These are phyloP conservation scores for Phellopilus nigrolimitatus DNA, from an alignment of 1,284 basidiomycete species.

Conservation along the genomic window DNA sequence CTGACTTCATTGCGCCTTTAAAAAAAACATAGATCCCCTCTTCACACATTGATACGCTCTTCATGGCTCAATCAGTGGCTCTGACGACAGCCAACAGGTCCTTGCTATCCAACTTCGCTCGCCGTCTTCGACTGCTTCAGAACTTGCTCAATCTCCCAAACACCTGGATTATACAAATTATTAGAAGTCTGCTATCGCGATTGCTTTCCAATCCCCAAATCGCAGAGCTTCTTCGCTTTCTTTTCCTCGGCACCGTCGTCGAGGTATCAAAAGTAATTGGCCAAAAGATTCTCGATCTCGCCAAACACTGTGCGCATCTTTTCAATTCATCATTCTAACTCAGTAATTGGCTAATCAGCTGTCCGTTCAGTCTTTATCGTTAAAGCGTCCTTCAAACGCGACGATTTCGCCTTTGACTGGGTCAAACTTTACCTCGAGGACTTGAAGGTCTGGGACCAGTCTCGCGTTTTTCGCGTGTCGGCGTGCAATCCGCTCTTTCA, in stretches of 20 bases:
- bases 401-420: conserved; percentile 19
- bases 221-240: conserved; percentile 14
- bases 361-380: conserved; percentile 14
- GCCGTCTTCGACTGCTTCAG: too few relatives aligned
- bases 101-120: too few relatives aligned
- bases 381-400: conserved; percentile 13
- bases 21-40: too few relatives aligned
- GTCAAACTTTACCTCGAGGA: conserved; percentile 17
- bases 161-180: too few relatives aligned
- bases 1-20: too few relatives aligned
- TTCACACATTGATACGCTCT: too few relatives aligned
- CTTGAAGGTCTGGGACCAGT: conserved; percentile 13
- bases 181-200: conserved; percentile 6
- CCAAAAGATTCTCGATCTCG: conserved; percentile 12
- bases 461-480: conserved; percentile 15
- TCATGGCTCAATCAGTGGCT: too few relatives aligned
- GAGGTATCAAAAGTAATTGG: conserved; percentile 7
- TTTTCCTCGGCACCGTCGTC: conserved; percentile 16
- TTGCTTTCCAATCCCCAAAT: conserved; percentile 12
- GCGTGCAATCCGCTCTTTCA: conserved; percentile 12
- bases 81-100: too few relatives aligned
- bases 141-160: too few relatives aligned
- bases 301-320: conserved; percentile 13
- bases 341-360: background rate
- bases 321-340: background rate